Conservation (phyloP, 805 yeast species). For the Schwanniomyces pseudopolymorphus region DNA sequence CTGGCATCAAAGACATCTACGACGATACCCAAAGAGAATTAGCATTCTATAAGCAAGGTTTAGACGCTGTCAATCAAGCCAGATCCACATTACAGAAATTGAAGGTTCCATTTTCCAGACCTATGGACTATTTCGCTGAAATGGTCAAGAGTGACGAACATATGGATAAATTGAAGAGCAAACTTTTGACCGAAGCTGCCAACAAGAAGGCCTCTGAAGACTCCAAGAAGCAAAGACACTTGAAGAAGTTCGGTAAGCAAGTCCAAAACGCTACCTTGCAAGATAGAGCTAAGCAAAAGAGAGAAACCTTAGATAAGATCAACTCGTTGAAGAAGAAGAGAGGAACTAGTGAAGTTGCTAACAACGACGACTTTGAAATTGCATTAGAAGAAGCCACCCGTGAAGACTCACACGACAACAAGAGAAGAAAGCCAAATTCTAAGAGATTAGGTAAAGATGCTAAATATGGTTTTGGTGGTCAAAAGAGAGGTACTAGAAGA, state of each 20-base stretch:
- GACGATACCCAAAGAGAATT: constrained; percentile 96
- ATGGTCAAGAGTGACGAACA: constrained; percentile 98
- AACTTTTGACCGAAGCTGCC: constrained; percentile 73
- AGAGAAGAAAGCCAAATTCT: constrained; percentile 50
- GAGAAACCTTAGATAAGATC: constrained; percentile 84
- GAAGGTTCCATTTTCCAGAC: constrained; percentile 87
- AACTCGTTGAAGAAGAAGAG: constrained; percentile 90
- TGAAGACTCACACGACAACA: constrained; percentile 37
- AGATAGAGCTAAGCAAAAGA: constrained; percentile 90
- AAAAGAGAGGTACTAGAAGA: constrained; percentile 68
- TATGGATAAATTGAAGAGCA: constrained; percentile 88
- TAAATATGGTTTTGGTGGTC: constrained; percentile 77
- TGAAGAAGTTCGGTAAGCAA: constrained; percentile 97
- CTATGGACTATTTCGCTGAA: constrained; percentile 95
- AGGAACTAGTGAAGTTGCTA: constrained; percentile 66
- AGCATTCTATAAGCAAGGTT: constrained; percentile 92
- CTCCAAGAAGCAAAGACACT: constrained; percentile 88
- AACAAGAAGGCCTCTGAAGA: constrained; percentile 90
- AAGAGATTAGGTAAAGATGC: constrained; percentile 71
- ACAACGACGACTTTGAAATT: constrained; percentile 76
- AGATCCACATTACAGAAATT: constrained; percentile 63
- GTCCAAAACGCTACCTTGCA: constrained; percentile 92
- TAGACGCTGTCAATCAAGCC: constrained; percentile 76
- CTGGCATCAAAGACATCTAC: constrained; percentile 78
- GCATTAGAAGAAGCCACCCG: constrained; percentile 91